phyloP scores from a whole-genome alignment of 2,329 filamentous ascomycete genomes.

The Microdochium trichocladiopsis region DNA sequence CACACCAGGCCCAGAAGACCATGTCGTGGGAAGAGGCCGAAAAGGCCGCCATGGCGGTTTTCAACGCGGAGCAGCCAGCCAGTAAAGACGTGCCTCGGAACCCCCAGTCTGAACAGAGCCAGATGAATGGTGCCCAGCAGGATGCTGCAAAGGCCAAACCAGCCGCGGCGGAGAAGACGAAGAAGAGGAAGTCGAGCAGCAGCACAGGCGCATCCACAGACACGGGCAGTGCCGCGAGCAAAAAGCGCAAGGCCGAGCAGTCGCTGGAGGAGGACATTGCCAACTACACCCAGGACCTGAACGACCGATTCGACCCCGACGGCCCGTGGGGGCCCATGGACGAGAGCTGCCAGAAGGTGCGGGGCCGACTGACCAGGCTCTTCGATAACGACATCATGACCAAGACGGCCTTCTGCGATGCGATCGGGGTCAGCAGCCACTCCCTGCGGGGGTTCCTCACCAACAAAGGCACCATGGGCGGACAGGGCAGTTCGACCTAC shows the following conservation, averaged over 20 bases:
- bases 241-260: slow-evolving; percentile 15
- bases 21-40: not conserved
- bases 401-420: slow-evolving; percentile 12
- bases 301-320: slow-evolving; percentile 5
- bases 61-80: not conserved
- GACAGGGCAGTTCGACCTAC: slow-evolving; percentile 6
- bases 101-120: not conserved
- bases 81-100: not conserved
- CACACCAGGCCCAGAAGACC: not conserved
- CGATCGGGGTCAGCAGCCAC: slow-evolving; percentile 6
- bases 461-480: slow-evolving; percentile 8
- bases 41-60: not conserved
- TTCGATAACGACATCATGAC: slow-evolving; percentile 14
- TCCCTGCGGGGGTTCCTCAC: slow-evolving; percentile 9
- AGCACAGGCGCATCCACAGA: not conserved
- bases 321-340: slow-evolving; percentile 2
- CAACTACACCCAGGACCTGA: slow-evolving; percentile 16
- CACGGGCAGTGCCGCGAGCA: slow-evolving; percentile 3
- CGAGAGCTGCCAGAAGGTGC: slow-evolving; percentile 9
- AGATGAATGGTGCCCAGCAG: not conserved
- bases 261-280: slow-evolving; percentile 16
- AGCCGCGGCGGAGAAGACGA: not conserved
- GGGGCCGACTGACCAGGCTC: slow-evolving; percentile 12
- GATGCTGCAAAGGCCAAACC: not conserved
- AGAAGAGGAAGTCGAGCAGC: not conserved